Conservation (phyloP, 345 rosid genomes). For the Eucalyptus rudis region DNA sequence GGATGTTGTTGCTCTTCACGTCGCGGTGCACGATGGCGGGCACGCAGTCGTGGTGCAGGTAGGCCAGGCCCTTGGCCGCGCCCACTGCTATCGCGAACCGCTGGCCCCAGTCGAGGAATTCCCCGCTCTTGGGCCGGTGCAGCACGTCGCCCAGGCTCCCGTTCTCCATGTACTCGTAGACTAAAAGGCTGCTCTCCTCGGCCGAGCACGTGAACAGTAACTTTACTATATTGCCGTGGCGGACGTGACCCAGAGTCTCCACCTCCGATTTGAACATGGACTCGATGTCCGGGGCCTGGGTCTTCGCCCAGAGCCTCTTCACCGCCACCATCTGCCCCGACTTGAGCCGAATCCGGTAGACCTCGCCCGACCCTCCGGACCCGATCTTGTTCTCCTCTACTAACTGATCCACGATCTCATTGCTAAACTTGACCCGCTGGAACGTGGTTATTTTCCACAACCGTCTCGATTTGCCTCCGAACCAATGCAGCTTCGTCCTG, state of each 20-base stretch:
- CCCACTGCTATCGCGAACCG: slow-evolving; percentile 43
- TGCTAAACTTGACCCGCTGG: slow-evolving; percentile 40
- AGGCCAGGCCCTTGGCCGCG: slow-evolving; percentile 58
- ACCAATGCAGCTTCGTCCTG: slow-evolving; percentile 9
- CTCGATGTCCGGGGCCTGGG: slow-evolving; percentile 13
- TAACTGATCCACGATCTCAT: slow-evolving; percentile 23
- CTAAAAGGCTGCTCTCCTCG: slow-evolving; percentile 31
- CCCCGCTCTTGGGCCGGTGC: slow-evolving; percentile 18
- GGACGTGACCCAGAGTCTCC: slow-evolving; percentile 44
- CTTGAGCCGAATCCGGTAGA: slow-evolving; percentile 36
- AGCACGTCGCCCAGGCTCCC: slow-evolving; percentile 67
- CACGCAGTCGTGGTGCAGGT: slow-evolving; percentile 60
- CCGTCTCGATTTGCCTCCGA: slow-evolving; percentile 12
- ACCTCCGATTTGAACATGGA: slow-evolving; percentile 38
- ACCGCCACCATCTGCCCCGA: slow-evolving; percentile 57
- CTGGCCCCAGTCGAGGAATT: slow-evolving; percentile 28
- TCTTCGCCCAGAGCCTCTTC: slow-evolving; percentile 34
- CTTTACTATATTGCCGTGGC: slow-evolving; percentile 56
- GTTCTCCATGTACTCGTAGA: slow-evolving; percentile 64
- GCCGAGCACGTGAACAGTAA: slow-evolving; percentile 34
- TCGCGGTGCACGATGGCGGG: slow-evolving; percentile 72
- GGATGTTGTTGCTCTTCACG: slow-evolving; percentile 66
- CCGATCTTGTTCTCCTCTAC: slow-evolving; percentile 43
- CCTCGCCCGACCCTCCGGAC: slow-evolving; percentile 55
- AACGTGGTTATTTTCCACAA: slow-evolving; percentile 29